Base-by-base conservation (phyloP, 2,329 filamentous ascomycete genomes). In the Incumbomyces delicatus region DNA sequence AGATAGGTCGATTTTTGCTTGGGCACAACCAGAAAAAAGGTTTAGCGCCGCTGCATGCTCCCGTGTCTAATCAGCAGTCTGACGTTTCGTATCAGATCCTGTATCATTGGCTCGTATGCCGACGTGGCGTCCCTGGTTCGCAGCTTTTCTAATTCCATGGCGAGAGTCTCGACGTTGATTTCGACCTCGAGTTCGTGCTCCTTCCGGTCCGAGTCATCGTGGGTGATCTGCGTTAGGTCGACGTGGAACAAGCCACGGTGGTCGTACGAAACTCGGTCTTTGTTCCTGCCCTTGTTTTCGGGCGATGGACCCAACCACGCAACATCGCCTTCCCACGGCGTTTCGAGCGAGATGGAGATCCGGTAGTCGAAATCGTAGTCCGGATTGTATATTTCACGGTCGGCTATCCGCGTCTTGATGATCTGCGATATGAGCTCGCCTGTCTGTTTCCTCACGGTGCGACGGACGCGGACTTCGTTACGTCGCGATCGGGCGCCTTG, bases 261-360 rank as follows among this genome's bases (percentile, higher is more conserved):
- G 8, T 76, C 81, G 66, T 98, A 98, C 61, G 86, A 94, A 61
- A 98, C 72, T 14, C 92, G 79, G 64, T 98, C 89, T 65, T 98
- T 98, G 57, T 79, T 81, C 6, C 89, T 80, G 12, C 57, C 66
- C 37, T 64, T 67, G 31, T 61, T 64, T 18, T 73, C 71, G 7
- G 62, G 58, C 11, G 63, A 58, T 2, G 71, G 64, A 0, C 68
- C 62, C 2, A 80, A 64, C 17, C 70, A 68, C 6, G 80, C 72
- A 0, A 85, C 59, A 1, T 78, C 72, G 18, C 88, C 87, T 2
- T 87, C 76, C 70, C 82, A 94, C 45, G 83, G 77, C 77, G 94
- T 88, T 77, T 98, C 94, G 2, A 98, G 76, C 61, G 95, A 96
- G 60, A 98, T 81, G 58, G 87, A 94, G 56, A 98, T 82, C 10